Conservation (phyloP, 164 flowering plant genomes). For the Vitis vinifera region DNA sequence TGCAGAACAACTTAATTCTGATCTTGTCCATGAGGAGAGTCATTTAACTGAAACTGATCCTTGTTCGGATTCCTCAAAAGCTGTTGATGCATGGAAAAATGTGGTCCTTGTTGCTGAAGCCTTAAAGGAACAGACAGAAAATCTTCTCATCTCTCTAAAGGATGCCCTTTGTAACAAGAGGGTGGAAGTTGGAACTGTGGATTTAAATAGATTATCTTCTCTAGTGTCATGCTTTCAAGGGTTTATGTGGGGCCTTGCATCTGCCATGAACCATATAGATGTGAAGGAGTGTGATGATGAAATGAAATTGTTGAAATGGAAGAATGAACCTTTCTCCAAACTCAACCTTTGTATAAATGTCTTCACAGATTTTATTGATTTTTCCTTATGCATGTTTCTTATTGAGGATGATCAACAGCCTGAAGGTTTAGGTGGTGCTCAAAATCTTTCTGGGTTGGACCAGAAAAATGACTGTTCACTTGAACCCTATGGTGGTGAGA, state of each 20-base stretch:
- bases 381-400: slow-evolving; percentile 33
- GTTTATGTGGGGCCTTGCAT: slow-evolving; percentile 69
- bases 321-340: slow-evolving; percentile 26
- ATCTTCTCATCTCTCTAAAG: slow-evolving; percentile 27
- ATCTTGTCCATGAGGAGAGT: slow-evolving; percentile 6
- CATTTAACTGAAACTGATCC: slow-evolving; percentile 20
- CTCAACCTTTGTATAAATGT: slow-evolving; percentile 31
- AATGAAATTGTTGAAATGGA: slow-evolving; percentile 22
- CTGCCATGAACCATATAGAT: slow-evolving; percentile 30
- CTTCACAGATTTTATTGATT: slow-evolving; percentile 35
- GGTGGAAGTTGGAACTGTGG: slow-evolving; percentile 13
- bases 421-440: slow-evolving; percentile 11
- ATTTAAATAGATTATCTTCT: slow-evolving; percentile 47
- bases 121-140: slow-evolving; percentile 45
- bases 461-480: slow-evolving; percentile 6
- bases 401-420: slow-evolving; percentile 24
- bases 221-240: slow-evolving; percentile 67
- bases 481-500: slow-evolving; percentile 5
- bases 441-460: slow-evolving; percentile 15
- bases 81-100: slow-evolving; percentile 34
- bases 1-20: slow-evolving; percentile 17
- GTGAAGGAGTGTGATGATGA: slow-evolving; percentile 13
- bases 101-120: slow-evolving; percentile 38
- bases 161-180: slow-evolving; percentile 19
- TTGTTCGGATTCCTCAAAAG: slow-evolving; percentile 20